Evolutionary conservation across 75 land plant species (phyloP).

Genomic region (Adiantum capillusveneris): DNA sequence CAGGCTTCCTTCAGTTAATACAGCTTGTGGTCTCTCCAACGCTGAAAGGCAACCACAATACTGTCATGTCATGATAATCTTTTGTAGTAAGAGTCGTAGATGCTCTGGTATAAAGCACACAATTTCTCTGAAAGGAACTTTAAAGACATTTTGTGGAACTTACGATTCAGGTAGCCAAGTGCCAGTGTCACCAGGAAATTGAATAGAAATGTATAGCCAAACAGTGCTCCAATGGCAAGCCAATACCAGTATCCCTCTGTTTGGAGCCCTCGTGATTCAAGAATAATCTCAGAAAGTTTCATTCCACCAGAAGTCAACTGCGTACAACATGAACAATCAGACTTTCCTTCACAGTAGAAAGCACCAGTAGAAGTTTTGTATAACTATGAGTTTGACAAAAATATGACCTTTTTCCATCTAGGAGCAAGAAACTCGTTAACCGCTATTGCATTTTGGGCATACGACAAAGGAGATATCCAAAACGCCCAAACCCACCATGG

Average conservation of each 20-base stretch:
- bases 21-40: no score
- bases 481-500: constrained; percentile 81
- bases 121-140: no score
- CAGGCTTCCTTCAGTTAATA: no score
- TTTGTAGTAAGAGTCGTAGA: no score
- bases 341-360: no score
- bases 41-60: no score
- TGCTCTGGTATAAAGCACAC: no score
- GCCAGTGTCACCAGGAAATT: constrained; percentile 53
- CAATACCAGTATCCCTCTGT: constrained; percentile 55
- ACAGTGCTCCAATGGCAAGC: constrained; percentile 54
- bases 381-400: not conserved
- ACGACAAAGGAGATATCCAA: constrained; percentile 77
- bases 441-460: constrained; percentile 63
- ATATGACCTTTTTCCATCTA: constrained; percentile 54
- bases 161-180: constrained; percentile 57
- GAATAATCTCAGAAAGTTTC: constrained; percentile 37
- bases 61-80: no score
- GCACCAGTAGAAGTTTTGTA: no score
- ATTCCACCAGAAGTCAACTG: constrained; percentile 14
- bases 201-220: constrained; percentile 51
- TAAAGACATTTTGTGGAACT: constrained; percentile 16
- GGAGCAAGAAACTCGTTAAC: constrained; percentile 76
- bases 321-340: not conserved
- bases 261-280: constrained; percentile 35